A percentile compares a stretch with the other conserved stretches of the same genome.
These are phyloP conservation scores for Phytopythium aichiense DNA, from an alignment of 352 stramenopile genomes.

Conservation along the genomic window DNA sequence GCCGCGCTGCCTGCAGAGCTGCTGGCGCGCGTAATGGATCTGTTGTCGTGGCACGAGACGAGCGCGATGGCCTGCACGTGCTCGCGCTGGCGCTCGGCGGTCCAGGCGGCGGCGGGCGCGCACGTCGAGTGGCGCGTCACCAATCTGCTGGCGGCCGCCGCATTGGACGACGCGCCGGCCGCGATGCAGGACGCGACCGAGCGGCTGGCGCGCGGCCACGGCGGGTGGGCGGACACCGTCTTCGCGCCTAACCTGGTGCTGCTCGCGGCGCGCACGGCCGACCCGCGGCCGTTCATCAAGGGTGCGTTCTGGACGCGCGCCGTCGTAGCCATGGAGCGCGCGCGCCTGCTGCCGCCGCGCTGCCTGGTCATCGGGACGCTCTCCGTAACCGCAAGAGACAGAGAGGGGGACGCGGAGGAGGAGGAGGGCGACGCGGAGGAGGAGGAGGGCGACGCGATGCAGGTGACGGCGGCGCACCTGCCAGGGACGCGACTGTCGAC, in stretches of 20 bases:
- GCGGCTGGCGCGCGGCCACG: slow-evolving; percentile 30
- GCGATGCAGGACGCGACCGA: slow-evolving; percentile 22
- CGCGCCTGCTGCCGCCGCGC: slow-evolving; percentile 30
- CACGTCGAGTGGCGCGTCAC: slow-evolving; percentile 34
- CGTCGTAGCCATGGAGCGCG: slow-evolving; percentile 25
- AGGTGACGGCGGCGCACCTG: slow-evolving; percentile 43
- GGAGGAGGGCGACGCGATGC: slow-evolving; percentile 9
- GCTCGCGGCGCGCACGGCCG: slow-evolving; percentile 23
- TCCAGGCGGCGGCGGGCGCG: slow-evolving; percentile 10
- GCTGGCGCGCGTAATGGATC: slow-evolving; percentile 33
- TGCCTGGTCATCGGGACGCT: slow-evolving; percentile 36
- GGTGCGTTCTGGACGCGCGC: slow-evolving; percentile 35
- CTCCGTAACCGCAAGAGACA: slow-evolving; percentile 12
- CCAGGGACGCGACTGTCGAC: slow-evolving; percentile 39
- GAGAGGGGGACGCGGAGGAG: background rate
- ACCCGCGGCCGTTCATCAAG: slow-evolving; percentile 22
- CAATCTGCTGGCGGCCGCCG: background rate
- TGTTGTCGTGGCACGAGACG: slow-evolving; percentile 47
- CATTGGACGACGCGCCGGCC: background rate
- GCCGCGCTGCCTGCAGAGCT: slow-evolving; percentile 35
- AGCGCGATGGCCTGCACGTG: slow-evolving; percentile 28
- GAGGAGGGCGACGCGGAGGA: background rate
- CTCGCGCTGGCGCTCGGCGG: slow-evolving; percentile 15
- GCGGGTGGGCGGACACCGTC: slow-evolving; percentile 19
- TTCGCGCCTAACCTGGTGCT: slow-evolving; percentile 47